Percentiles rank a stretch among this genome's conserved stretches.
phyloP scores from a whole-genome alignment of 139 green algal species.

The Limnomonas spitsbergensis region DNA sequence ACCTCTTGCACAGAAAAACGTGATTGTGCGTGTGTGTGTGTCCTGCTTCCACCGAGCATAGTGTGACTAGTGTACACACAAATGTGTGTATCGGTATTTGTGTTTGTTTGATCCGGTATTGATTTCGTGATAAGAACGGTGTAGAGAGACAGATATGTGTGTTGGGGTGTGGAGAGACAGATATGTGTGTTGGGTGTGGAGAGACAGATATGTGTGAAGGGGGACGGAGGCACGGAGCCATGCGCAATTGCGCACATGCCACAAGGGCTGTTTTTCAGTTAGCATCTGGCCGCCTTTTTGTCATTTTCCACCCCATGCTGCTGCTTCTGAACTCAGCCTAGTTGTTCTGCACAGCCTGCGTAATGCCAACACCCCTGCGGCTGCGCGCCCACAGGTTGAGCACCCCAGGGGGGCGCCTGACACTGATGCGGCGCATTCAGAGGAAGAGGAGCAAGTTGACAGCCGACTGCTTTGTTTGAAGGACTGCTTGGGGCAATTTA shows the following conservation, averaged over 20 bases:
- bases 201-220: background rate
- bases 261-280: background rate
- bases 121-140: too few species aligned
- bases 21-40: too few species aligned
- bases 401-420: constrained; percentile 3
- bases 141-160: too few species aligned
- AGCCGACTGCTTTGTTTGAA: constrained; percentile 15
- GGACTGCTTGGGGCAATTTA: too few species aligned
- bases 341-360: background rate
- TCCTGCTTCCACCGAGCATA: too few species aligned
- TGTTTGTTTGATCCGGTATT: too few species aligned
- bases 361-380: background rate
- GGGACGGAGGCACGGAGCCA: background rate
- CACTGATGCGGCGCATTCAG: constrained; percentile 2
- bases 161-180: too few species aligned
- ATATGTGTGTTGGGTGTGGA: too few species aligned
- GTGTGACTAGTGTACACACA: too few species aligned
- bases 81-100: too few species aligned
- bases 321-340: too few species aligned
- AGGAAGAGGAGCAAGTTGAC: constrained; percentile 2
- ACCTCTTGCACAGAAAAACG: background rate
- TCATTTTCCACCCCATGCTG: too few species aligned
- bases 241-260: background rate
- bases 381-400: constrained; percentile 6
- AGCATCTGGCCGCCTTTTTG: background rate